Evolutionary conservation across 495 filamentous ascomycete genomes (phyloP), one percentile per base, ranked within the genome.

Genomic region (Xylaria bambusicola): DNA sequence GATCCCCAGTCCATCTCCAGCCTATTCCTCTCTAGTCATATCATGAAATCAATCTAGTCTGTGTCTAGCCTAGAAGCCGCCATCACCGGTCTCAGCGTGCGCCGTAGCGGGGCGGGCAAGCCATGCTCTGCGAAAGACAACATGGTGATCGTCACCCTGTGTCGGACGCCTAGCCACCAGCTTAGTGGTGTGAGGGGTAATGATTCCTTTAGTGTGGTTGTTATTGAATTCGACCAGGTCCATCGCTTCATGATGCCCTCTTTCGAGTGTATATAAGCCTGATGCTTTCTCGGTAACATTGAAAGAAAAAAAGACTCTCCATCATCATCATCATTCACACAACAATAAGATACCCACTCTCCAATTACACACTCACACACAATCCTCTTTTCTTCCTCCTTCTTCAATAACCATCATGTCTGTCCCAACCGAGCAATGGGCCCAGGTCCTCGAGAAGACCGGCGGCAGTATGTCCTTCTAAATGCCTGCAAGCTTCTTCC

Each of bases 351-450:
- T 38, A 7, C 36, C 13, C 3, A 3, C 12, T 38, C 36, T 9
- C 3, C 36, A 7, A 38, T 3, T 10, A 15, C 45, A 21, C 31
- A 51, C 24, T n/a, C 31, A 15, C 40, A 40, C 17, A 44, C 5
- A 18, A 6, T 17, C 17, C 5, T 21, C 18, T 18, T 17, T 44
- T 17, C 21, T 17, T 21, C 13, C 21, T 1, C 26, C 18, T 15
- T 38, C 15, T 38, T 15, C 6, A 38, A 60, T 20, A 42, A 56
- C 27, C 51, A 74, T 10, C 51, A 77, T 76, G 70, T 42, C 66
- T 38, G 71, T 96, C 65, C 91, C 91, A 31, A 82, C 80, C 31
- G 85, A 82, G 68, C 92, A 97, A 79, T 90, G 85, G 90, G 92
- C 92, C 8, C 89, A 93, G 73, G 89, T 97, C 54, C 81, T 91